These are phyloP conservation scores for Coemansia sp. DNA, from an alignment of 371 early-diverging fungal genomes.

Conservation along the genomic window DNA sequence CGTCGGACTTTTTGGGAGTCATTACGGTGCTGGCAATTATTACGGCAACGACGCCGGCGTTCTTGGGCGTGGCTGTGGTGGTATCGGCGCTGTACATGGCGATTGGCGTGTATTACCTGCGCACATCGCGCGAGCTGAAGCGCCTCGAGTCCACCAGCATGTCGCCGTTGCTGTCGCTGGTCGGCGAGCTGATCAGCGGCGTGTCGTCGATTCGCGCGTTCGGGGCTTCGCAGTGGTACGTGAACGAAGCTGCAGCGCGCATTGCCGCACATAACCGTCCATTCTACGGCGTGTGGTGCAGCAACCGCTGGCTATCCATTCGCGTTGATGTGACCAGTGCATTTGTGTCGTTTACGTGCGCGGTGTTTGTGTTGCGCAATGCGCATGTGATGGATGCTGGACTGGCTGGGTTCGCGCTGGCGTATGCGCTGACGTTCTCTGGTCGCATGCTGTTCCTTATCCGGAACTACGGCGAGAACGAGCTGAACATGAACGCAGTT, in stretches of 20 bases:
- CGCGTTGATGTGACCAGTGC: conserved; percentile 75
- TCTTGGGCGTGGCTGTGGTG: conserved; percentile 49
- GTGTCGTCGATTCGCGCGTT: conserved; percentile 53
- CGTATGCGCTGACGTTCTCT: conserved; percentile 74
- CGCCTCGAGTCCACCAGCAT: conserved; percentile 77
- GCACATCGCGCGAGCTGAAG: conserved; percentile 83
- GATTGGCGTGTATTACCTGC: conserved; percentile 63
- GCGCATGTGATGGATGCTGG: conserved; percentile 64
- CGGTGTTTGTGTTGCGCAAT: conserved; percentile 57
- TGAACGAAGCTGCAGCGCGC: conserved; percentile 51
- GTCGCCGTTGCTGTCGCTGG: conserved; percentile 67
- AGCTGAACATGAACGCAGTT: conserved; percentile 81
- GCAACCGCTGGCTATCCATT: conserved; percentile 81
- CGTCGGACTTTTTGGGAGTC: conserved; percentile 62
- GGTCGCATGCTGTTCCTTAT: conserved; percentile 74
- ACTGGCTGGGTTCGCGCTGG: conserved; percentile 73
- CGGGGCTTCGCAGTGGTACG: conserved; percentile 56
- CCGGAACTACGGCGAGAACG: conserved; percentile 72
- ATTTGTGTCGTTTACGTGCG: conserved; percentile 69
- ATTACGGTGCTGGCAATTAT: conserved; percentile 68
- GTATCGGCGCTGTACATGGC: conserved; percentile 50
- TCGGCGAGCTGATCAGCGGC: conserved; percentile 58
- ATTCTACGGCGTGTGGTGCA: conserved; percentile 78
- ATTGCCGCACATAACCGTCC: conserved; percentile 74
- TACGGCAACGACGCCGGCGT: conserved; percentile 59